Percentiles rank a stretch among this genome's conserved stretches.
Conservation (phyloP, 192 early-diverging fungal genomes). For the Rhizophlyctis rosea region DNA sequence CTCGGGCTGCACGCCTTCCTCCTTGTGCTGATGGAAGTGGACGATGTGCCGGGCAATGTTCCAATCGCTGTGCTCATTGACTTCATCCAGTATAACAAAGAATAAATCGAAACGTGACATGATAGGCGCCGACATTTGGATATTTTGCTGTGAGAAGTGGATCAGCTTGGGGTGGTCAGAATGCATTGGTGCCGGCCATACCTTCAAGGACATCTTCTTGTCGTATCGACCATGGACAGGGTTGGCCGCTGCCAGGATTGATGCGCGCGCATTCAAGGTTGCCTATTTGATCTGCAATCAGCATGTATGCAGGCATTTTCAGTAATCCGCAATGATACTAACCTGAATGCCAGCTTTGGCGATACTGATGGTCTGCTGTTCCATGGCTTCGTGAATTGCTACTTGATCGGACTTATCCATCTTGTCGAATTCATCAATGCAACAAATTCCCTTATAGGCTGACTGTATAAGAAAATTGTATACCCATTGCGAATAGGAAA, state of each 20-base stretch:
- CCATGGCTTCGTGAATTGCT: slow-evolving; percentile 99
- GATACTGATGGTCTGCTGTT: slow-evolving; percentile 97
- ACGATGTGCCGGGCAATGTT: slow-evolving; percentile 93
- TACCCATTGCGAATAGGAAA: too few relatives aligned
- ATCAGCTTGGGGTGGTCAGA: not conserved
- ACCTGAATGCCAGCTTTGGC: slow-evolving; percentile 92
- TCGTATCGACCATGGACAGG: slow-evolving; percentile 95
- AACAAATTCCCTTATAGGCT: slow-evolving; percentile 80
- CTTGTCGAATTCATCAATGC: slow-evolving; percentile 99
- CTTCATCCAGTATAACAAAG: slow-evolving; percentile 95
- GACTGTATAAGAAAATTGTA: too few relatives aligned
- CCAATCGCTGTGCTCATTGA: slow-evolving; percentile 81
- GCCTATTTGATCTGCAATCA: slow-evolving; percentile 43
- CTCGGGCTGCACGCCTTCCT: slow-evolving; percentile 66
- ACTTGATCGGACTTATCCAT: slow-evolving; percentile 96
- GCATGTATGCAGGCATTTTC: not conserved
- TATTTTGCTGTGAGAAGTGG: slow-evolving; percentile 73
- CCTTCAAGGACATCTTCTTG: slow-evolving; percentile 86
- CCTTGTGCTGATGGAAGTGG: slow-evolving; percentile 63
- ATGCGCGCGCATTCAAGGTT: slow-evolving; percentile 89
- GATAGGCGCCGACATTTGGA: slow-evolving; percentile 92
- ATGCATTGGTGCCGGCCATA: slow-evolving; percentile 32
- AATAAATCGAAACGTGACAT: slow-evolving; percentile 99
- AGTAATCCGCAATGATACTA: slow-evolving; percentile 2
- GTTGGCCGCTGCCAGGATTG: slow-evolving; percentile 95